Conservation (phyloP, 2,329 filamentous ascomycete genomes). For the Whalleya microplaca region DNA sequence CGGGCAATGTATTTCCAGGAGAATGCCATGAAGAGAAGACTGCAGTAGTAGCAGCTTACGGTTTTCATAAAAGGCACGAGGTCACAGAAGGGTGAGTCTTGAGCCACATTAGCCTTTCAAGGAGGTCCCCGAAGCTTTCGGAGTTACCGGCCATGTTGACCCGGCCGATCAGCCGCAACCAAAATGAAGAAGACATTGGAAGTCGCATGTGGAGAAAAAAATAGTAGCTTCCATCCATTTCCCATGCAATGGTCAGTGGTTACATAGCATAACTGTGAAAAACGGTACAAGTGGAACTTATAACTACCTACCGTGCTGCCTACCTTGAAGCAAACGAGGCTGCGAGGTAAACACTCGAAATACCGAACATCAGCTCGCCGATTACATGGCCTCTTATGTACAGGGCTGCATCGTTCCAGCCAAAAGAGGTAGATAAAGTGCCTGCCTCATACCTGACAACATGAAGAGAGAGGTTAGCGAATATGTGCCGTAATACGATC, state of each 20-base stretch:
- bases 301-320: background rate
- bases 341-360: background rate
- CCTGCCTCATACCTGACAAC: no score
- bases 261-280: no score
- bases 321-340: background rate
- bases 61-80: constrained; percentile 8
- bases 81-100: background rate
- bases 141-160: background rate
- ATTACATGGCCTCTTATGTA: background rate
- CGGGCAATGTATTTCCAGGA: constrained; percentile 28
- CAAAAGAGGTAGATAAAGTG: background rate
- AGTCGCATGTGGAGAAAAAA: background rate
- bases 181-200: background rate
- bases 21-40: constrained; percentile 26
- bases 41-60: constrained; percentile 2
- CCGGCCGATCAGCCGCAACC: background rate
- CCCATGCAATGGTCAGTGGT: no score
- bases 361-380: background rate
- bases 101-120: background rate
- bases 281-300: background rate
- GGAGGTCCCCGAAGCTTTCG: background rate
- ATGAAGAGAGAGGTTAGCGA: no score
- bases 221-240: background rate
- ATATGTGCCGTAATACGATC: no score
- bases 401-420: background rate